Evolutionary conservation across 352 stramenopile species (phyloP).

Genomic region (Globisporangium sylvaticum): DNA sequence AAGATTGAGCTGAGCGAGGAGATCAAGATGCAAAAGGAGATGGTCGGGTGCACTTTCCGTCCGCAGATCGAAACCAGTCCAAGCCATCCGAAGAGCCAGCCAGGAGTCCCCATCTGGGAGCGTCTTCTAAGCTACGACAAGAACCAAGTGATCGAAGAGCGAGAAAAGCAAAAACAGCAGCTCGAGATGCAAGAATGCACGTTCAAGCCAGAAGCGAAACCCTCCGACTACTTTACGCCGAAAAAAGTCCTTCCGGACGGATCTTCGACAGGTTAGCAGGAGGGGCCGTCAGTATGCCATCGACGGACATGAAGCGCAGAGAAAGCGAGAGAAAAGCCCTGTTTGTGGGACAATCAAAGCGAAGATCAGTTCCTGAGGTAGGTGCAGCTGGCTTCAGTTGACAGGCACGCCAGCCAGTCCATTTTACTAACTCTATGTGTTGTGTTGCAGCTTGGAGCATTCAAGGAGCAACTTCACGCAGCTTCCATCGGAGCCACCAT

Average conservation of each 20-base stretch:
- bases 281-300: conserved; percentile 23
- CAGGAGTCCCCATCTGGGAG: conserved; percentile 63
- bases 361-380: conserved; percentile 33
- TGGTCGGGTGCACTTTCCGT: conserved; percentile 78
- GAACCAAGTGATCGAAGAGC: conserved; percentile 72
- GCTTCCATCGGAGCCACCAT: conserved; percentile 41
- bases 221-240: conserved; percentile 36
- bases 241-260: conserved; percentile 31
- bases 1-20: conserved; percentile 73
- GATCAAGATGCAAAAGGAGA: conserved; percentile 64
- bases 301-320: conserved; percentile 27
- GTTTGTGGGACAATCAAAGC: conserved; percentile 13
- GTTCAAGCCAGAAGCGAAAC: conserved; percentile 79
- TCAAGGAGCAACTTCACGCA: conserved; percentile 16
- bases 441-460: conserved; percentile 9
- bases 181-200: conserved; percentile 75
- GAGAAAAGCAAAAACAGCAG: conserved; percentile 65
- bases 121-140: conserved; percentile 75
- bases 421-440: not conserved
- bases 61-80: conserved; percentile 52
- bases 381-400: not conserved
- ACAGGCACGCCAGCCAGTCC: not conserved
- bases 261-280: conserved; percentile 44
- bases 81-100: conserved; percentile 26
- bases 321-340: conserved; percentile 21